Evolutionary conservation across 1,284 basidiomycete species (phyloP).

Genomic region (Trametes hirsuta): DNA sequence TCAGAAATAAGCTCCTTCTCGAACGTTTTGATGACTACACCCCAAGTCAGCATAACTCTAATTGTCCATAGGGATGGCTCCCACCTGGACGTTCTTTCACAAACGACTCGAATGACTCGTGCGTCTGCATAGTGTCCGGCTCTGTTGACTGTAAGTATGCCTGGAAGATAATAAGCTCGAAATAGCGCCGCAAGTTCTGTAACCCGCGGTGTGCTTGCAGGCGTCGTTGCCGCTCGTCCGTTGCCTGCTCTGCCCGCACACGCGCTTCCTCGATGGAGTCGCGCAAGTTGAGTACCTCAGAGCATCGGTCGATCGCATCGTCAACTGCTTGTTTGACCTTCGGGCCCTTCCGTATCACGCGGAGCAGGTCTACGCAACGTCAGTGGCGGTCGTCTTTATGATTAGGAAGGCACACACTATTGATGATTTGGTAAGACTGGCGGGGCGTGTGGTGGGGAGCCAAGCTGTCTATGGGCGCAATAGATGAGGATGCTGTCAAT

Average conservation of each 20-base stretch:
- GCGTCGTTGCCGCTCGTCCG: slow-evolving; percentile 72
- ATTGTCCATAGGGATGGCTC: slow-evolving; percentile 3
- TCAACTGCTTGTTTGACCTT: slow-evolving; percentile 90
- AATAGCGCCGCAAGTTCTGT: slow-evolving; percentile 85
- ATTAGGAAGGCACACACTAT: slow-evolving; percentile 54
- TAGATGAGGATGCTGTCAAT: slow-evolving; percentile 43
- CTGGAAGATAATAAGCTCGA: slow-evolving; percentile 92
- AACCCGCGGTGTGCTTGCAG: slow-evolving; percentile 75
- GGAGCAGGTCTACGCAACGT: slow-evolving; percentile 70
- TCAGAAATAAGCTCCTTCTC: slow-evolving; percentile 89
- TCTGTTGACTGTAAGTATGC: slow-evolving; percentile 88
- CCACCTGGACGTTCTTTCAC: slow-evolving; percentile 81
- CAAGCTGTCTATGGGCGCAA: slow-evolving; percentile 35
- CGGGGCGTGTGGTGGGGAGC: slow-evolving; percentile 40
- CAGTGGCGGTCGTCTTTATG: background rate
- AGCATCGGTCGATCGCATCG: slow-evolving; percentile 89
- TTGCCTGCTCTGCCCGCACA: slow-evolving; percentile 73
- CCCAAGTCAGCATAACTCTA: background rate
- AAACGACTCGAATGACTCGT: slow-evolving; percentile 81
- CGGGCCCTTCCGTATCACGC: slow-evolving; percentile 91
- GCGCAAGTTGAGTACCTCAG: slow-evolving; percentile 83
- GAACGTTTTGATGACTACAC: slow-evolving; percentile 90
- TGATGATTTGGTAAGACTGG: slow-evolving; percentile 79
- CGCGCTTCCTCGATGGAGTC: slow-evolving; percentile 89
- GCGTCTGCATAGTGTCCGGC: slow-evolving; percentile 79